Evolutionary conservation across 202 grass and related monocot species (phyloP), one percentile per base, ranked within the genome.

Genomic region (Panicum hallii): DNA sequence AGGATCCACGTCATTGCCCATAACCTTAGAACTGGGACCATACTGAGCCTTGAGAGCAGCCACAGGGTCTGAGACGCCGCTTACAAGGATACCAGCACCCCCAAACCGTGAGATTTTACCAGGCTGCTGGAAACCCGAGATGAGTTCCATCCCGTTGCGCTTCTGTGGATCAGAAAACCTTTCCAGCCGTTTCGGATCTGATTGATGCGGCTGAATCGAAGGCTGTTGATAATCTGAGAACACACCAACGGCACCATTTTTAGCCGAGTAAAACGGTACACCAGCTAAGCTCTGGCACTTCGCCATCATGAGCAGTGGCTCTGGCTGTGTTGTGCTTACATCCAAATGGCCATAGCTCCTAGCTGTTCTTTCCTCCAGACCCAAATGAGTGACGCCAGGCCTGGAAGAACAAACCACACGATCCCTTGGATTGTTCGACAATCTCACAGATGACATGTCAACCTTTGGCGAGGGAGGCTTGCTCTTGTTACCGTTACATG

Each of bases 261-360:
- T 95, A 79, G 89, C 77, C 0, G 89, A 91, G 85, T 95, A 95
- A 90, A 90, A 88, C 36, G 90, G 89, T 36, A 89, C 84, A 52
- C 88, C 70, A 1, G 83, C 56, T 46, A 87, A 54, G 11, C 86
- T 84, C 85, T 87, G 93, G 54, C 70, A 83, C 44, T 91, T 95
- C 0, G 90, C 67, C 67, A 87, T 68, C 90, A 90, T 60, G 0
- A 84, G 70, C 79, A 87, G 30, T 62, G 83, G 50, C 57, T 95
- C 90, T 3, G 88, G 57, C 38, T 92, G 93, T 72, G 75, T 41
- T 50, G 67, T 82, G 70, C 72, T 87, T 61, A 77, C 90, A 85
- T 92, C 93, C 50, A 85, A 67, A 75, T 90, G 87, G 7, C 73
- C 65, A 13, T 83, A 95, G 49, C 79, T 78, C 79, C 64, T 87